Conservation (phyloP, 2,329 filamentous ascomycete genomes). For the Sporothrix euskadiensis region DNA sequence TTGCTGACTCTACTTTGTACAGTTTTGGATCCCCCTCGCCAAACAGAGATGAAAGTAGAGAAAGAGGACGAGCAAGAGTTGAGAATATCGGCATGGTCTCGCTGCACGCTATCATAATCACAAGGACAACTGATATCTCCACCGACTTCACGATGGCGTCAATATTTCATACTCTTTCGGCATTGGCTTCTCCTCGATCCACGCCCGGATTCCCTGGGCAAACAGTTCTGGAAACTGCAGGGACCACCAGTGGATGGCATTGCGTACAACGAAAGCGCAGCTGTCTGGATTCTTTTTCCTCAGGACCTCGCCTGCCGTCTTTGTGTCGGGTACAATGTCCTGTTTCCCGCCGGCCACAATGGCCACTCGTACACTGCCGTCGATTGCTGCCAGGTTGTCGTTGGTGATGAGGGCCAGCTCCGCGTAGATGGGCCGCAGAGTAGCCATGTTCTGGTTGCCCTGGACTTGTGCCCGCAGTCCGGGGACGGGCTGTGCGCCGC, state of each 20-base stretch:
- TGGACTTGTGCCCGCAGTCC: background rate
- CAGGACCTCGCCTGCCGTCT: background rate
- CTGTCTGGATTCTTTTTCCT: background rate
- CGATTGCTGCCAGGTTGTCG: background rate
- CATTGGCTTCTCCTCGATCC: slow-evolving; percentile 17
- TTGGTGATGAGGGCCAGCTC: background rate
- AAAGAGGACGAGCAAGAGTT: too few species aligned
- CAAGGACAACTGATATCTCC: too few species aligned
- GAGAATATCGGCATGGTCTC: too few species aligned
- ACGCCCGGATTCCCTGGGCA: slow-evolving; percentile 12
- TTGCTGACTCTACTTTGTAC: too few species aligned
- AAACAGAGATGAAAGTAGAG: too few species aligned
- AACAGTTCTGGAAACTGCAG: slow-evolving; percentile 22
- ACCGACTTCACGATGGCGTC: background rate
- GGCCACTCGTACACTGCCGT: background rate
- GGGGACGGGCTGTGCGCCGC: background rate
- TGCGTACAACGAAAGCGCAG: slow-evolving; percentile 2
- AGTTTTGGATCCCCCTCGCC: too few species aligned
- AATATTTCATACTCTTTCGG: slow-evolving; percentile 7
- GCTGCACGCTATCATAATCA: too few species aligned
- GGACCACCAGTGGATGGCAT: slow-evolving; percentile 22
- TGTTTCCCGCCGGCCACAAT: slow-evolving; percentile 17
- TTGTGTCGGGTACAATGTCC: slow-evolving; percentile 9
- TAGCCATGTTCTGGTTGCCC: slow-evolving; percentile 4
- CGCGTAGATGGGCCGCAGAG: background rate